Evolutionary conservation across 1,284 basidiomycete species (phyloP).

Genomic region (Apiotrichum sp.): DNA sequence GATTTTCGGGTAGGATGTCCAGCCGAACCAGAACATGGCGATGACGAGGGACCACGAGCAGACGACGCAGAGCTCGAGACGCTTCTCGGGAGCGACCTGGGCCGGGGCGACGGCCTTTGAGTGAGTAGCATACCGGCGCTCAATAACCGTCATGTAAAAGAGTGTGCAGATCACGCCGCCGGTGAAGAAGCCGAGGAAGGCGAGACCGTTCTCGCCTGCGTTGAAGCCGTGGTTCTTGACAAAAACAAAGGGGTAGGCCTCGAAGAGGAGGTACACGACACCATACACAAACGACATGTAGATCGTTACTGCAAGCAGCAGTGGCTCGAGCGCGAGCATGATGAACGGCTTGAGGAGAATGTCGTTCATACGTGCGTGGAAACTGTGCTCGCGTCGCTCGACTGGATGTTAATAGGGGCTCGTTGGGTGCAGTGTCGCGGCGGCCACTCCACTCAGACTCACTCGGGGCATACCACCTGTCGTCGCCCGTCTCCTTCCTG

Average conservation of each 20-base stretch:
- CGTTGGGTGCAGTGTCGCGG: neutral
- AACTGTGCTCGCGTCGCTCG: slow-evolving; percentile 14
- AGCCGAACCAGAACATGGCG: slow-evolving; percentile 49
- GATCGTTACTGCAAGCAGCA: slow-evolving; percentile 63
- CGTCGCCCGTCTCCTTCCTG: slow-evolving; percentile 60
- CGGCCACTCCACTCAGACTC: slow-evolving; percentile 20
- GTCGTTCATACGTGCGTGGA: slow-evolving; percentile 47
- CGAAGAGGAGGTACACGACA: slow-evolving; percentile 42
- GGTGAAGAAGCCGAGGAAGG: slow-evolving; percentile 50
- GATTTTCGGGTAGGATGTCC: slow-evolving; percentile 47
- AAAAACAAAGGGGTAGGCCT: slow-evolving; percentile 51
- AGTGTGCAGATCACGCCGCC: slow-evolving; percentile 41
- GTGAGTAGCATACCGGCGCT: slow-evolving; percentile 28
- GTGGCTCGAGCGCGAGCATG: slow-evolving; percentile 66
- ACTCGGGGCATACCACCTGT: slow-evolving; percentile 54
- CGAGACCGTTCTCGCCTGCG: slow-evolving; percentile 48
- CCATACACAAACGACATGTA: slow-evolving; percentile 55
- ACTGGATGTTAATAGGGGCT: slow-evolving; percentile 1
- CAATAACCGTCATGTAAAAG: slow-evolving; percentile 26
- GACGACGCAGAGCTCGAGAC: slow-evolving; percentile 40
- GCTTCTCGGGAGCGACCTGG: slow-evolving; percentile 30
- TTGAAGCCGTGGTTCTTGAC: slow-evolving; percentile 49
- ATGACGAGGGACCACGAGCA: slow-evolving; percentile 46
- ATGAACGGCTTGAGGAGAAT: slow-evolving; percentile 58
- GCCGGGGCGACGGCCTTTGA: slow-evolving; percentile 22